Percentiles rank a stretch among this genome's conserved stretches.
These are phyloP conservation scores for Boletellus sp. DNA, from an alignment of 768 basidiomycete species.

Conservation along the genomic window DNA sequence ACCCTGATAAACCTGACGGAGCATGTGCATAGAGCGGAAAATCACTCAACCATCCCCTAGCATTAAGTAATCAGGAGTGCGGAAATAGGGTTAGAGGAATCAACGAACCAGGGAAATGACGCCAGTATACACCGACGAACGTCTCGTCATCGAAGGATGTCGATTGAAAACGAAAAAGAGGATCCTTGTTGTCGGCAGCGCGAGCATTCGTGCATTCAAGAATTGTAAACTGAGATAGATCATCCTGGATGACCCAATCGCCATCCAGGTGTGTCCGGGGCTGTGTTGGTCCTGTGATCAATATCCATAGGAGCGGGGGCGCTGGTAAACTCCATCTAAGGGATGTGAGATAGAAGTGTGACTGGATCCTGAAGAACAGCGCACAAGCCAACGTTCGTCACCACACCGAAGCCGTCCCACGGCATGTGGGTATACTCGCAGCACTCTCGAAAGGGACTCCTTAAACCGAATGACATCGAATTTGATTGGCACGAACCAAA, in stretches of 20 bases:
- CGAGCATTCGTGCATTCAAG: constrained; percentile 10
- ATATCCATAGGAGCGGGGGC: constrained; percentile 13
- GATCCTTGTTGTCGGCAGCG: constrained; percentile 15
- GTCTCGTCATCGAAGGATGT: constrained; percentile 24
- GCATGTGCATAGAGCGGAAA: constrained; percentile 26
- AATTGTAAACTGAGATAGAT: constrained; percentile 18
- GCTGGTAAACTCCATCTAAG: constrained; percentile 25
- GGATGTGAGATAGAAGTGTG: background rate
- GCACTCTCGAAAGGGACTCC: constrained; percentile 18
- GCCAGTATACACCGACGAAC: constrained; percentile 32
- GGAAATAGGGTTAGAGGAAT: background rate
- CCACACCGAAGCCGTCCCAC: constrained; percentile 19
- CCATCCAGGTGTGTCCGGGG: constrained; percentile 12
- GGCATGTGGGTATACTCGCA: constrained; percentile 25
- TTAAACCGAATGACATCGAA: constrained; percentile 20
- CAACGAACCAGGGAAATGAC: constrained; percentile 31
- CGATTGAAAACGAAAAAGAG: constrained; percentile 28
- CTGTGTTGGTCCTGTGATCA: constrained; percentile 4
- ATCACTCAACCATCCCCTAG: constrained; percentile 30
- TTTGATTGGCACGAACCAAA: constrained; percentile 15
- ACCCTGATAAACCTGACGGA: constrained; percentile 32
- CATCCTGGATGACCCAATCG: constrained; percentile 26
- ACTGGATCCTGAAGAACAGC: background rate
- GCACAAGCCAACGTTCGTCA: constrained; percentile 17
- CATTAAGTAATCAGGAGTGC: background rate